Evolutionary conservation across 2,329 filamentous ascomycete genomes (phyloP).

Genomic region (Annulohypoxylon truncatum): DNA sequence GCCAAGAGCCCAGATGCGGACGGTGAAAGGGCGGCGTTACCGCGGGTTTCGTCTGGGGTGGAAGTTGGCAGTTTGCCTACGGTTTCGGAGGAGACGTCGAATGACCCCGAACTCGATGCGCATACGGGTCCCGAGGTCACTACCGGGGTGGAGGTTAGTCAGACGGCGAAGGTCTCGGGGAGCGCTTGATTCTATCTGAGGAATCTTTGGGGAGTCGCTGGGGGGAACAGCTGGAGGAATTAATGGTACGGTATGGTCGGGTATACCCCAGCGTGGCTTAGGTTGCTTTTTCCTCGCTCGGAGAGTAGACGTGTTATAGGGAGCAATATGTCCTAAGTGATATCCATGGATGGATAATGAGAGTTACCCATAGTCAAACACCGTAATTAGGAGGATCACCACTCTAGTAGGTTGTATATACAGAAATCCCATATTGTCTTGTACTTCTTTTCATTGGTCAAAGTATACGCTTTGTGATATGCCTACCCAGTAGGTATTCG

Average conservation of each 20-base stretch:
- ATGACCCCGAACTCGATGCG: neutral
- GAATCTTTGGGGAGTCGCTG: neutral
- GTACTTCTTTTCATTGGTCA: neutral
- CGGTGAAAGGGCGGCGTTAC: neutral
- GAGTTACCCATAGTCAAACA: neutral
- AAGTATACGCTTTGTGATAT: neutral
- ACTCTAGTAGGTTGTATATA: neutral
- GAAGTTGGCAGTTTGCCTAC: constrained; percentile 21
- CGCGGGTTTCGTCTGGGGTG: constrained; percentile 31
- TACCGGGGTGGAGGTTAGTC: constrained; percentile 12
- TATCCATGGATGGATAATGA: neutral
- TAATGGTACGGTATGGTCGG: neutral
- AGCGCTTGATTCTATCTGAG: neutral
- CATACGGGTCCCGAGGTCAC: constrained; percentile 15
- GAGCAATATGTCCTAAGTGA: neutral
- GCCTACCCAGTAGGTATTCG: neutral
- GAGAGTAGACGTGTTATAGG: neutral
- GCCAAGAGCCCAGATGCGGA: neutral
- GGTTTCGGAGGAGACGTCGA: constrained; percentile 27
- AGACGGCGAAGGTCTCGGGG: constrained; percentile 23
- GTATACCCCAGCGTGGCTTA: neutral
- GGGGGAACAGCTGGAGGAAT: neutral
- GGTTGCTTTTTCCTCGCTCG: neutral
- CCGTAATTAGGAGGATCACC: neutral
- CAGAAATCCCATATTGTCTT: neutral